phyloP scores from a whole-genome alignment of 805 yeast species.

The Teunomyces kruisii region DNA sequence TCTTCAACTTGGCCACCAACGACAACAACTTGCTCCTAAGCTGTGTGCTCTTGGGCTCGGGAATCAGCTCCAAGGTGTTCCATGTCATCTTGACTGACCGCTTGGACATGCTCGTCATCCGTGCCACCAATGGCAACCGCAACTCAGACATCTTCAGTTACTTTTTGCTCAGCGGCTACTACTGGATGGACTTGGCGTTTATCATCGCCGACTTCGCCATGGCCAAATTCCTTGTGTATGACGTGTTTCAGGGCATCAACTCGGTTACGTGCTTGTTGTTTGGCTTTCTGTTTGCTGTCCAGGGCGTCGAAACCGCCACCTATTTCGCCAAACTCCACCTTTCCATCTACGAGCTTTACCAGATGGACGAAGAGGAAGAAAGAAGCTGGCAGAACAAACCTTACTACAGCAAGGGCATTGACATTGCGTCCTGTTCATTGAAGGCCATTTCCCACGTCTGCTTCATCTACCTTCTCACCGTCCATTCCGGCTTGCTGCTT shows the following conservation, averaged over 20 bases:
- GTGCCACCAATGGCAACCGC: conserved; percentile 21
- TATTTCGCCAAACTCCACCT: conserved; percentile 47
- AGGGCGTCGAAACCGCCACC: conserved; percentile 53
- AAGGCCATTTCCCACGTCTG: conserved; percentile 28
- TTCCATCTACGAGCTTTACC: conserved; percentile 56
- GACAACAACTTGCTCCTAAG: conserved; percentile 58
- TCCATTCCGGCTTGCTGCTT: conserved; percentile 30
- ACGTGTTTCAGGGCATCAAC: conserved; percentile 49
- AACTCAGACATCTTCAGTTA: conserved; percentile 25
- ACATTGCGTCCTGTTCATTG: conserved; percentile 48
- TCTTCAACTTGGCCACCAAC: conserved; percentile 65
- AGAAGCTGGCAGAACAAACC: conserved; percentile 73
- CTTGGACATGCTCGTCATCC: conserved; percentile 38
- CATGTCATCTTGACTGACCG: conserved; percentile 72
- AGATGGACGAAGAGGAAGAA: conserved; percentile 40
- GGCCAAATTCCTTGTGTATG: conserved; percentile 57
- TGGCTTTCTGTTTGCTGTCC: conserved; percentile 73
- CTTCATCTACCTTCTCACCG: conserved; percentile 34
- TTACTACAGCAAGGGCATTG: conserved; percentile 55
- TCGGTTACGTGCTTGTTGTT: conserved; percentile 62
- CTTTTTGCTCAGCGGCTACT: conserved; percentile 38
- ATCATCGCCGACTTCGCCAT: conserved; percentile 50
- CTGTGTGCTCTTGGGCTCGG: conserved; percentile 37
- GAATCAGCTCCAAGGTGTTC: conserved; percentile 54
- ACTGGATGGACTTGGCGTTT: conserved; percentile 46